Conservation (phyloP, 306 rosid species). For the Geum urbanum region DNA sequence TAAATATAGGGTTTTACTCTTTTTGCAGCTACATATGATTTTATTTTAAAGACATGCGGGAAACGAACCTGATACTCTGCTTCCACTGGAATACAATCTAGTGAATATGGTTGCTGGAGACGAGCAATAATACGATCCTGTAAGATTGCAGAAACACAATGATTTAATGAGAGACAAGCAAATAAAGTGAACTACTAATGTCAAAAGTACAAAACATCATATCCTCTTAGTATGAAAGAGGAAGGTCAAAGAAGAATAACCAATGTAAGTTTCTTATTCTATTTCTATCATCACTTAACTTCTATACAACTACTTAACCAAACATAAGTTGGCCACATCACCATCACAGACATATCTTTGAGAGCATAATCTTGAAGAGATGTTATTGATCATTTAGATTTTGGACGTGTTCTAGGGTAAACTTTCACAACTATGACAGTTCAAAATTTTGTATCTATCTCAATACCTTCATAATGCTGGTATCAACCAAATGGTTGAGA, state of each 20-base stretch:
- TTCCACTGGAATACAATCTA: conserved; percentile 97
- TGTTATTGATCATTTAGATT: neutral
- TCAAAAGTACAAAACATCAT: neutral
- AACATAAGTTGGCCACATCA: neutral
- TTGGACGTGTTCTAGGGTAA: neutral
- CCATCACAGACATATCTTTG: neutral
- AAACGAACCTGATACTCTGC: conserved; percentile 89
- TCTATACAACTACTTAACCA: neutral
- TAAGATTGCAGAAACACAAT: conserved; percentile 16
- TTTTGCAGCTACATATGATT: too few relatives aligned
- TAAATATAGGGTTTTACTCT: neutral
- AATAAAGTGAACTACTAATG: neutral
- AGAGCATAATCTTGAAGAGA: neutral
- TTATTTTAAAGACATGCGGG: neutral
- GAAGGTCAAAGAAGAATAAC: neutral
- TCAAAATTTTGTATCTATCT: neutral
- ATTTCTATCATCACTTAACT: neutral
- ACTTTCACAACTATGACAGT: neutral
- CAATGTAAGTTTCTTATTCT: neutral
- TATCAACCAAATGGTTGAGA: neutral
- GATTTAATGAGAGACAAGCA: conserved; percentile 11
- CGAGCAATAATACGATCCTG: conserved; percentile 98
- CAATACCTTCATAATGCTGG: neutral
- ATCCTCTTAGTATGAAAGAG: neutral
- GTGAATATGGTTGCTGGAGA: conserved; percentile 94